Conservation (phyloP, 768 basidiomycete genomes). For the Hygrocybe coccinea region DNA sequence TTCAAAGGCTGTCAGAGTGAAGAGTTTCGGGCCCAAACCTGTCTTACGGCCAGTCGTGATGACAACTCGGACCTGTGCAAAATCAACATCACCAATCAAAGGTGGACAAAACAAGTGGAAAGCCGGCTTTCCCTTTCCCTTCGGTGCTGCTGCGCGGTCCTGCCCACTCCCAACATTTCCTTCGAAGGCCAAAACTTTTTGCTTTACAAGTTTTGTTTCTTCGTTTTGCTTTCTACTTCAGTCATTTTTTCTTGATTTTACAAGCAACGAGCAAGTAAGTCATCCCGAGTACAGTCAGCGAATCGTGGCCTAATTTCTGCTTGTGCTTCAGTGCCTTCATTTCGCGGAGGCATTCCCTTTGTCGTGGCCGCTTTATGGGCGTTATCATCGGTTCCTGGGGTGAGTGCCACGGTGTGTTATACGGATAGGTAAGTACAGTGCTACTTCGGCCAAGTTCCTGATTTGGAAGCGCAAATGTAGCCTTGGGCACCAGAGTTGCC, state of each 20-base stretch:
- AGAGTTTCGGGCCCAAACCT: too few relatives aligned
- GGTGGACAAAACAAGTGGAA: not conserved
- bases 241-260: not conserved
- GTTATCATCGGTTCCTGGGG: not conserved
- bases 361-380: not conserved
- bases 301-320: not conserved
- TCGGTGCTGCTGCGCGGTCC: conserved; percentile 3
- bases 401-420: not conserved
- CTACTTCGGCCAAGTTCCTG: not conserved
- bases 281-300: not conserved
- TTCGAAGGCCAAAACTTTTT: not conserved
- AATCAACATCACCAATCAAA: not conserved
- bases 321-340: not conserved
- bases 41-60: too few relatives aligned
- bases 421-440: not conserved
- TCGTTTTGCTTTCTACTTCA: not conserved
- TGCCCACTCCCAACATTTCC: not conserved
- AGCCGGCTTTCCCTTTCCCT: not conserved
- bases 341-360: not conserved
- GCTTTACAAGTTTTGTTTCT: not conserved
- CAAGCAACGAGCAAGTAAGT: not conserved
- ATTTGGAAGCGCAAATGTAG: not conserved
- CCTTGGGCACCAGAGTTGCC: not conserved
- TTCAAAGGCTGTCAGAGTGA: too few relatives aligned
- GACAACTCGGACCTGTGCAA: not conserved